Percentiles rank a stretch among this genome's conserved stretches.
These are phyloP conservation scores for Debaryomyces maramus DNA, from an alignment of 805 yeast species.

Conservation along the genomic window DNA sequence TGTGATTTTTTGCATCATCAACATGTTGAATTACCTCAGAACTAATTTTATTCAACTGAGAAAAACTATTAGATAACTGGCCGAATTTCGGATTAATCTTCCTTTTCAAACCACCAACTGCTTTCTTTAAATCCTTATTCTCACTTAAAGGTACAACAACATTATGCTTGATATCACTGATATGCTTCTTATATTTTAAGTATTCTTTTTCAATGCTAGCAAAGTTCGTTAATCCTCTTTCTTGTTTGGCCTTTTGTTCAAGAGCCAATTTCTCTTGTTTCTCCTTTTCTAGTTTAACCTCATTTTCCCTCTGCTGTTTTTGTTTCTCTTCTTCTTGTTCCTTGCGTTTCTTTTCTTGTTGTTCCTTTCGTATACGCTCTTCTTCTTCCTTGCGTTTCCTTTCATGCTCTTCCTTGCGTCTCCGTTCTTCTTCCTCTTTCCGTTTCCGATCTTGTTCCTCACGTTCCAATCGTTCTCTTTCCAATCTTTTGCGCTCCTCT, in stretches of 20 bases:
- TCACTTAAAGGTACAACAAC: slow-evolving; percentile 55
- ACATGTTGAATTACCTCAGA: slow-evolving; percentile 53
- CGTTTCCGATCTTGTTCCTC: slow-evolving; percentile 17
- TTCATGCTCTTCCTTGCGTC: slow-evolving; percentile 8
- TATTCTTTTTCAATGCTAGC: slow-evolving; percentile 43
- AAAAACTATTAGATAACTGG: slow-evolving; percentile 72
- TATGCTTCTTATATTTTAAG: slow-evolving; percentile 49
- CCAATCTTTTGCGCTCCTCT: slow-evolving; percentile 19
- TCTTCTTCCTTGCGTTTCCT: slow-evolving; percentile 9
- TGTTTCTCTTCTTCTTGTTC: slow-evolving; percentile 19
- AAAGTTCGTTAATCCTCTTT: slow-evolving; percentile 29
- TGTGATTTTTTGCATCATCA: slow-evolving; percentile 39
- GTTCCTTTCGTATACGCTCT: slow-evolving; percentile 7
- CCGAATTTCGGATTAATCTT: slow-evolving; percentile 88
- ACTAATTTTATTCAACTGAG: slow-evolving; percentile 56
- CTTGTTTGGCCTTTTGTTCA: slow-evolving; percentile 16
- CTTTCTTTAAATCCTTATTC: slow-evolving; percentile 53
- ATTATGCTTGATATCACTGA: slow-evolving; percentile 56
- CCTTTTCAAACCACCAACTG: slow-evolving; percentile 62
- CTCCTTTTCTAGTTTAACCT: slow-evolving; percentile 9
- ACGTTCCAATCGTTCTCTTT: slow-evolving; percentile 20
- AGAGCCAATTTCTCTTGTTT: slow-evolving; percentile 15
- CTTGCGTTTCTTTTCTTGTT: slow-evolving; percentile 9
- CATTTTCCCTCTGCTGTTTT: slow-evolving; percentile 26
- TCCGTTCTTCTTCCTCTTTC: slow-evolving; percentile 14